Conservation (phyloP, 2,329 filamentous ascomycete genomes). For the Scedosporium aurantiacum region DNA sequence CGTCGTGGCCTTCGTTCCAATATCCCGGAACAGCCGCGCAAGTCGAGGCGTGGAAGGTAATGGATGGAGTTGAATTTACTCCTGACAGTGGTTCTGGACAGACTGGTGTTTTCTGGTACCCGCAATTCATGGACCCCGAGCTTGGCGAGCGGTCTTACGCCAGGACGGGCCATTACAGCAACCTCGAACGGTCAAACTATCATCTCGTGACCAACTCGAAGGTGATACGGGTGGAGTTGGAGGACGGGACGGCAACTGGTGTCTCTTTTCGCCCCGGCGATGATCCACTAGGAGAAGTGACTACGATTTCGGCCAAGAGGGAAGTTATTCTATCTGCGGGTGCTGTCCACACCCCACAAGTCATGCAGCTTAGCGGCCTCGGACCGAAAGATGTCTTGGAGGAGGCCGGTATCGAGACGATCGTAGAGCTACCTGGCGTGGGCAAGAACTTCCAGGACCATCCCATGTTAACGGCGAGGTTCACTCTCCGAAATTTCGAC, state of each 20-base stretch:
- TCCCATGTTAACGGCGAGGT: slow-evolving; percentile 9
- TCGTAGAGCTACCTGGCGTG: slow-evolving; percentile 43
- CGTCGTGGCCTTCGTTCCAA: slow-evolving; percentile 27
- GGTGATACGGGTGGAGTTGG: slow-evolving; percentile 14
- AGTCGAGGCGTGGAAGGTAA: slow-evolving; percentile 23
- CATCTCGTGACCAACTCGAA: slow-evolving; percentile 15
- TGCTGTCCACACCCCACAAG: slow-evolving; percentile 38
- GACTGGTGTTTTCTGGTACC: slow-evolving; percentile 30
- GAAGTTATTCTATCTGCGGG: slow-evolving; percentile 42
- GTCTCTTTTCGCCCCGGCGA: slow-evolving; percentile 13
- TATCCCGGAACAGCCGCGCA: slow-evolving; percentile 21
- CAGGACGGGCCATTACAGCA: slow-evolving; percentile 21
- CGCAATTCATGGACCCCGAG: slow-evolving; percentile 27
- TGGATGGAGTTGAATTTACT: slow-evolving; percentile 27
- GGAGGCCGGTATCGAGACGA: slow-evolving; percentile 29
- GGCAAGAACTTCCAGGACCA: slow-evolving; percentile 49
- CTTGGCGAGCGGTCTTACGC: slow-evolving; percentile 26
- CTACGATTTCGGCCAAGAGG: slow-evolving; percentile 18
- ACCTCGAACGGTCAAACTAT: slow-evolving; percentile 15
- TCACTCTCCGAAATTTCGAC: slow-evolving; percentile 14
- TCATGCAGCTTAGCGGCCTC: slow-evolving; percentile 40
- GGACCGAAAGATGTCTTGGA: slow-evolving; percentile 30
- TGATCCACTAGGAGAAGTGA: slow-evolving; percentile 4
- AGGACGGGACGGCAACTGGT: slow-evolving; percentile 15
- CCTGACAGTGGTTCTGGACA: slow-evolving; percentile 26